These are phyloP conservation scores for Boletus vinaceobasis DNA, from an alignment of 768 basidiomycete genomes.

Conservation along the genomic window DNA sequence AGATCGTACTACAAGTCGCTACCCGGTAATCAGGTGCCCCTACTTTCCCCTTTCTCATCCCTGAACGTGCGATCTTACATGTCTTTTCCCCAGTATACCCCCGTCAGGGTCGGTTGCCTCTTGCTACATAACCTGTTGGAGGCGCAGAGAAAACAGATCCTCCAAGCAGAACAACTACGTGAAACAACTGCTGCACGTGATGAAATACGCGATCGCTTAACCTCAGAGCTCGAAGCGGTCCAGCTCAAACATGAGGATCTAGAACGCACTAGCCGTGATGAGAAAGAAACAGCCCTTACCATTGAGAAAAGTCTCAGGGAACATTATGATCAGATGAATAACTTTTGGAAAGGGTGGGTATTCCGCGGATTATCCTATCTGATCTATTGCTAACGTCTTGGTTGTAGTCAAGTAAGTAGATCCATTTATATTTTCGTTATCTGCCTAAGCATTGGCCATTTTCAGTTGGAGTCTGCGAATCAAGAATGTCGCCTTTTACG, in stretches of 20 bases:
- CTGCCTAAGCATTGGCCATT: conserved; percentile 4
- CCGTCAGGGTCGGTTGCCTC: conserved; percentile 47
- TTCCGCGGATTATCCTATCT: conserved; percentile 1
- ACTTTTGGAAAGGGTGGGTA: conserved; percentile 38
- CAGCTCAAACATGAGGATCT: conserved; percentile 42
- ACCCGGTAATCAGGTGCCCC: conserved; percentile 44
- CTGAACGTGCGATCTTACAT: conserved; percentile 10
- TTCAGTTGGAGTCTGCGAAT: conserved; percentile 22
- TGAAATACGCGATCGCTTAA: conserved; percentile 29
- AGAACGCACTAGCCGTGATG: conserved; percentile 40
- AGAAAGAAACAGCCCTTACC: conserved; percentile 48
- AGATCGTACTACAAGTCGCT: conserved; percentile 45
- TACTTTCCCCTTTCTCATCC: conserved; percentile 8
- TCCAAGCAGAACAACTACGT: conserved; percentile 33
- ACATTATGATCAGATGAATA: conserved; percentile 46
- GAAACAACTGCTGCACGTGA: conserved; percentile 32
- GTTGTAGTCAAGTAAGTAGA: conserved; percentile 35
- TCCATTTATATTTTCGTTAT: neutral
- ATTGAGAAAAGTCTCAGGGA: conserved; percentile 54
- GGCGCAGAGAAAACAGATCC: conserved; percentile 39
- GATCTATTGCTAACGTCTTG: conserved; percentile 18
- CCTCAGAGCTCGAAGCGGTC: conserved; percentile 35
- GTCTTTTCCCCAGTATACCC: conserved; percentile 39
- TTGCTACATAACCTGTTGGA: conserved; percentile 52
- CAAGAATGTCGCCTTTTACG: conserved; percentile 28